phyloP scores from a whole-genome alignment of 2,329 filamentous ascomycete genomes.

The Aureobasidium sp. region DNA sequence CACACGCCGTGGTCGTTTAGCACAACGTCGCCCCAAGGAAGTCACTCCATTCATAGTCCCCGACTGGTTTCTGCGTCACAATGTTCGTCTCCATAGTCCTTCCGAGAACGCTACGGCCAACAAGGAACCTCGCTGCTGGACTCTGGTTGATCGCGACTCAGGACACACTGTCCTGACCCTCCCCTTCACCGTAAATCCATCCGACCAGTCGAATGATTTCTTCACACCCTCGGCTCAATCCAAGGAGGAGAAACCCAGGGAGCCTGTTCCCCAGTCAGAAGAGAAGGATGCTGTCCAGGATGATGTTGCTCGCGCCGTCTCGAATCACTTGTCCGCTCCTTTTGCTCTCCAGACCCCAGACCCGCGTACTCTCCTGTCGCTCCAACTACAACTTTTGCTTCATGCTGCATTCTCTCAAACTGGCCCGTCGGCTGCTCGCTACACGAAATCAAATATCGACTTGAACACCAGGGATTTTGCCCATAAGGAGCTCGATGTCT shows the following conservation, averaged over 20 bases:
- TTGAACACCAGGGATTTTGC: slow-evolving; percentile 53
- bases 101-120: neutral
- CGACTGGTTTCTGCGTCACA: slow-evolving; percentile 32
- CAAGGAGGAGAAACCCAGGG: neutral
- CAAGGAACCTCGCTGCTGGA: slow-evolving; percentile 1
- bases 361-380: slow-evolving; percentile 36
- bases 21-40: slow-evolving; percentile 6
- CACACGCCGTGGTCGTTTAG: neutral
- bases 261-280: neutral
- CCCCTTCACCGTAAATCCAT: neutral
- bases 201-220: neutral
- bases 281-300: neutral
- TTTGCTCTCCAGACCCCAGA: slow-evolving; percentile 16
- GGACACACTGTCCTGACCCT: slow-evolving; percentile 12
- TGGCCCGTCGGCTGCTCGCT: slow-evolving; percentile 6
- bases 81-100: slow-evolving; percentile 25
- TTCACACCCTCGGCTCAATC: neutral
- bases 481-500: slow-evolving; percentile 46
- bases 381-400: slow-evolving; percentile 28
- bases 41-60: slow-evolving; percentile 23
- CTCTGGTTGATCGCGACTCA: slow-evolving; percentile 8
- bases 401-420: slow-evolving; percentile 15
- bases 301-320: slow-evolving; percentile 1
- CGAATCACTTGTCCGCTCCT: neutral
- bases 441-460: slow-evolving; percentile 49